A percentile compares a stretch with the other conserved stretches of the same genome.
phyloP scores from a whole-genome alignment of 805 yeast species.

The Ogataea paradorogensis region DNA sequence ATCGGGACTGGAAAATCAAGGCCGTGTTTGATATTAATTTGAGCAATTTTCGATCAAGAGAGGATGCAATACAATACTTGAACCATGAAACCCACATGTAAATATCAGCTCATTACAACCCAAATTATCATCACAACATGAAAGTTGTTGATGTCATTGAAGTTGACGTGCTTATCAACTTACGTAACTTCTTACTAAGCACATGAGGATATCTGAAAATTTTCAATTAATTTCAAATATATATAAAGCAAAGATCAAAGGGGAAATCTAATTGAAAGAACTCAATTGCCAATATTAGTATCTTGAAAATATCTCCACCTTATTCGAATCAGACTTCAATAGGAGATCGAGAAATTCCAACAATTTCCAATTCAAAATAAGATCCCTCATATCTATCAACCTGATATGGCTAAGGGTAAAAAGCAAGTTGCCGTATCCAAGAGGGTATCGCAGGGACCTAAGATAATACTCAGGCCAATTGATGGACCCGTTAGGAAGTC shows the following conservation, averaged over 20 bases:
- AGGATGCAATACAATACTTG: no score
- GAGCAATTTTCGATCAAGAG: no score
- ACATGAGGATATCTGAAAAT: slow-evolving; percentile 15
- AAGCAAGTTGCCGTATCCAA: slow-evolving; percentile 27
- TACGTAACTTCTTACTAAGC: slow-evolving; percentile 2
- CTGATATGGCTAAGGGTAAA: slow-evolving; percentile 31
- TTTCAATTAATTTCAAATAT: slow-evolving; percentile 14
- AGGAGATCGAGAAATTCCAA: neutral
- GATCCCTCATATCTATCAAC: neutral
- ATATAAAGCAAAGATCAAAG: slow-evolving; percentile 10
- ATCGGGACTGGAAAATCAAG: no score
- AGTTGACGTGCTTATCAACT: neutral
- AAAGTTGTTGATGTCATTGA: no score
- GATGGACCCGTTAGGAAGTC: slow-evolving; percentile 3
- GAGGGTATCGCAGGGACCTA: slow-evolving; percentile 33
- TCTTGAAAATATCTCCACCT: neutral
- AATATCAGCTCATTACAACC: no score
- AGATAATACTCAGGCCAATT: slow-evolving; percentile 8
- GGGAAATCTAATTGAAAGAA: slow-evolving; percentile 3
- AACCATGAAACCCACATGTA: no score
- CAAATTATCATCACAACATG: no score
- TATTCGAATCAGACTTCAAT: neutral
- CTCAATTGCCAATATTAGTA: slow-evolving; percentile 1
- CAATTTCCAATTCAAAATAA: neutral
- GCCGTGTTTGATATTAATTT: no score